Percentiles rank a stretch among this genome's conserved stretches.
phyloP scores from a whole-genome alignment of 2,329 filamentous ascomycete genomes.

The Sclerotinia borealis region DNA sequence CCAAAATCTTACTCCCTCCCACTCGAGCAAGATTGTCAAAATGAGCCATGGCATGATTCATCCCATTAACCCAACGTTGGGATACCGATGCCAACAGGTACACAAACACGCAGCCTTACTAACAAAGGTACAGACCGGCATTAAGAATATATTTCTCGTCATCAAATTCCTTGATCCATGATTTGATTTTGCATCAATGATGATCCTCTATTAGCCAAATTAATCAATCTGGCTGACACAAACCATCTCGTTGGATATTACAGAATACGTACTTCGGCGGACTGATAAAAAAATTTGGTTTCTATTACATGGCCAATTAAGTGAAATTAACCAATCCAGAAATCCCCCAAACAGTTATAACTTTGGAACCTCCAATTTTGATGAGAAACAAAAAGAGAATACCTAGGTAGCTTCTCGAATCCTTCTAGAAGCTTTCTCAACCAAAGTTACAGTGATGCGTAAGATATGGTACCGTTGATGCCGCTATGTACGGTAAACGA shows the following conservation, averaged over 20 bases:
- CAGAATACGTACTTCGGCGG: background rate
- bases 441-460: background rate
- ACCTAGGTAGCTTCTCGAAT: slow-evolving; percentile 5
- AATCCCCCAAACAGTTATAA: background rate
- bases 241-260: background rate
- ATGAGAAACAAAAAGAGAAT: background rate
- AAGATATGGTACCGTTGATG: background rate
- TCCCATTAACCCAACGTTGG: background rate
- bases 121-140: background rate
- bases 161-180: background rate
- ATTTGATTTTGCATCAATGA: background rate
- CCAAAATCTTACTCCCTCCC: background rate
- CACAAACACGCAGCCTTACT: background rate
- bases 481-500: background rate
- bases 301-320: background rate
- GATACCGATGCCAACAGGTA: background rate
- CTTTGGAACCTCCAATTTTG: background rate
- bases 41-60: background rate
- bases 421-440: slow-evolving; percentile 1
- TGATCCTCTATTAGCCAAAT: background rate
- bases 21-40: background rate
- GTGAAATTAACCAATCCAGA: background rate
- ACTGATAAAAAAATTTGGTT: background rate
- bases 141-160: too few relatives aligned
- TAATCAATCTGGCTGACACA: background rate